Percentiles rank a stretch among this genome's conserved stretches.
phyloP scores from a whole-genome alignment of 2,329 filamentous ascomycete genomes.

The Anisogramma anomala region DNA sequence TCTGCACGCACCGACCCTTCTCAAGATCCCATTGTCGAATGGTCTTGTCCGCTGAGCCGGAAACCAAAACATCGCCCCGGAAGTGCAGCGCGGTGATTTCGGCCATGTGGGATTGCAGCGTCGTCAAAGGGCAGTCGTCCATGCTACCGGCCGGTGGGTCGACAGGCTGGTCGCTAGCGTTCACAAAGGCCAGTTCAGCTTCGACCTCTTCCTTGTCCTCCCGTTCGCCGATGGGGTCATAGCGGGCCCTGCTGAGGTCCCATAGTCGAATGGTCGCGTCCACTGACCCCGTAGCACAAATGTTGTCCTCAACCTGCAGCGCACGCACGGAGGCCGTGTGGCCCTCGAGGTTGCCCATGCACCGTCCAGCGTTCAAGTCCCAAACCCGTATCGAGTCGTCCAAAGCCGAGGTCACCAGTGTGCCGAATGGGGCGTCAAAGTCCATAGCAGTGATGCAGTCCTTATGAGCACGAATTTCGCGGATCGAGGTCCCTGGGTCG shows the following conservation, averaged over 20 bases:
- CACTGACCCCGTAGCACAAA: constrained; percentile 86
- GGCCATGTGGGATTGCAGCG: constrained; percentile 79
- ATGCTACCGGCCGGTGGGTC: constrained; percentile 68
- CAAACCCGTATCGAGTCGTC: constrained; percentile 93
- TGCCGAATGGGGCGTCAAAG: constrained; percentile 95
- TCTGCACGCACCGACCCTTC: constrained; percentile 95
- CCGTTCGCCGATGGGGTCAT: constrained; percentile 57
- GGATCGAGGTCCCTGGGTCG: constrained; percentile 76
- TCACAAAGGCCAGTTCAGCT: constrained; percentile 62
- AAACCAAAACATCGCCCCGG: constrained; percentile 77
- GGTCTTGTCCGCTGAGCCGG: constrained; percentile 94
- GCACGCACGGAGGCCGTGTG: constrained; percentile 89
- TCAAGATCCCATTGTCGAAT: constrained; percentile 95
- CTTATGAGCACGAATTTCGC: constrained; percentile 76
- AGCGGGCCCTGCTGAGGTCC: constrained; percentile 84
- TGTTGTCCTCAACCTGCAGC: constrained; percentile 89
- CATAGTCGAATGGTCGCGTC: constrained; percentile 90
- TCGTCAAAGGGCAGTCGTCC: constrained; percentile 80
- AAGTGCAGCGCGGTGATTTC: constrained; percentile 94
- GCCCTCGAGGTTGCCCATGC: constrained; percentile 82
- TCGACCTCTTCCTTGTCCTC: constrained; percentile 50
- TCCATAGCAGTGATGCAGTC: constrained; percentile 84
- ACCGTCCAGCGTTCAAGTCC: constrained; percentile 89
- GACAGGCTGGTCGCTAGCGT: constrained; percentile 54
- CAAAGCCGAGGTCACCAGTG: constrained; percentile 80